phyloP scores from a whole-genome alignment of 768 basidiomycete genomes.

The Pulveroboletus frians region DNA sequence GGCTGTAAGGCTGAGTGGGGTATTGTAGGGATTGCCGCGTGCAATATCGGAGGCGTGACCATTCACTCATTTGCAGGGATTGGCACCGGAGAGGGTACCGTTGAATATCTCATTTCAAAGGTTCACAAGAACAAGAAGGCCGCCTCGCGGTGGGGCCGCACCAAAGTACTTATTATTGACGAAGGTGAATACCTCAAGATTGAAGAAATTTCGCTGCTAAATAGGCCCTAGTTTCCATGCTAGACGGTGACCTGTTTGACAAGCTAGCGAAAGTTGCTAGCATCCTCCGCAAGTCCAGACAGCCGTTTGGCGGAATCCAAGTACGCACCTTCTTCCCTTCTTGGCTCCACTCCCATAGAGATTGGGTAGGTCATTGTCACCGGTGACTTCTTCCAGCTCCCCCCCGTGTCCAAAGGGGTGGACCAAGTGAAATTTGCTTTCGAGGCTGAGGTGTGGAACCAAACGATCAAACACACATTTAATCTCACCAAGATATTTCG shows the following conservation, averaged over 20 bases:
- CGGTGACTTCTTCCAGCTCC: slow-evolving; percentile 98
- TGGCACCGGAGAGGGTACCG: slow-evolving; percentile 69
- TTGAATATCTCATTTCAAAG: slow-evolving; percentile 57
- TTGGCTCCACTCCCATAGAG: not conserved
- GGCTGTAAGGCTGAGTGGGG: not conserved
- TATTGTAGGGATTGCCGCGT: slow-evolving; percentile 79
- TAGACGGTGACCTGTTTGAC: slow-evolving; percentile 90
- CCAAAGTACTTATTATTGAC: slow-evolving; percentile 79
- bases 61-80: slow-evolving; percentile 96
- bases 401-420: slow-evolving; percentile 74
- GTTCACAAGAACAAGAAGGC: slow-evolving; percentile 85
- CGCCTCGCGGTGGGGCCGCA: slow-evolving; percentile 70
- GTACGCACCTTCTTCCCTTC: slow-evolving; percentile 31
- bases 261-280: slow-evolving; percentile 75
- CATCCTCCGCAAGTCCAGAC: slow-evolving; percentile 51
- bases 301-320: slow-evolving; percentile 94
- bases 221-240: slow-evolving; percentile 79
- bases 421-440: slow-evolving; percentile 79
- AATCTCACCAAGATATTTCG: slow-evolving; percentile 95
- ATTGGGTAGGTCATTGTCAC: slow-evolving; percentile 72
- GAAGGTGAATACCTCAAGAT: slow-evolving; percentile 47
- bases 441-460: slow-evolving; percentile 75
- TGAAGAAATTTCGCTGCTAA: not conserved
- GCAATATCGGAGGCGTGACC: slow-evolving; percentile 94
- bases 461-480: slow-evolving; percentile 73